Evolutionary conservation across 2,329 filamentous ascomycete species (phyloP).

Genomic region (Fusarium sororula): DNA sequence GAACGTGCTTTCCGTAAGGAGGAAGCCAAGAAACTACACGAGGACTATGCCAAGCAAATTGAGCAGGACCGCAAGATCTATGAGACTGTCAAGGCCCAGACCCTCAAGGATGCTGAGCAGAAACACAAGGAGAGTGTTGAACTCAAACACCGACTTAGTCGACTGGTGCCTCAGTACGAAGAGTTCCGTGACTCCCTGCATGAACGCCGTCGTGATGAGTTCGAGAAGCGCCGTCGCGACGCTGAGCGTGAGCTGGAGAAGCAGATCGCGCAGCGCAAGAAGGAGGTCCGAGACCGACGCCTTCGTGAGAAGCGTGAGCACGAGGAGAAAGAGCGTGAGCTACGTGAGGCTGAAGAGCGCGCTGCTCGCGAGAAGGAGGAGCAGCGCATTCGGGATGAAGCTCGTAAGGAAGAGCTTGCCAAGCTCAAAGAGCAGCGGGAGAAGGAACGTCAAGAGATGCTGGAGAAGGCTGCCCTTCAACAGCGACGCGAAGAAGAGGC

Average conservation of each 20-base stretch:
- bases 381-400: conserved; percentile 80
- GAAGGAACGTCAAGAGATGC: conserved; percentile 72
- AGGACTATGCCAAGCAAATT: conserved; percentile 86
- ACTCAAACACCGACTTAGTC: conserved; percentile 89
- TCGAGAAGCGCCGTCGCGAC: conserved; percentile 90
- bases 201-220: conserved; percentile 90
- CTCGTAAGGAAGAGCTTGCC: conserved; percentile 75
- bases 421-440: conserved; percentile 73
- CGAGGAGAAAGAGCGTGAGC: conserved; percentile 82
- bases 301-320: conserved; percentile 84
- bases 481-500: conserved; percentile 89
- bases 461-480: conserved; percentile 74
- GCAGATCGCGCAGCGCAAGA: conserved; percentile 87
- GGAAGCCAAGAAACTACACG: conserved; percentile 88
- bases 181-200: conserved; percentile 83
- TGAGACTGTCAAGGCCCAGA: conserved; percentile 80
- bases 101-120: conserved; percentile 79
- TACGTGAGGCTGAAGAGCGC: conserved; percentile 87
- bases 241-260: conserved; percentile 93
- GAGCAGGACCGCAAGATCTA: conserved; percentile 82
- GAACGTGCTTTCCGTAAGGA: conserved; percentile 97
- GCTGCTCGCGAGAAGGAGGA: conserved; percentile 85
- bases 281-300: conserved; percentile 85
- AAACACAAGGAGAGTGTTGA: conserved; percentile 94
- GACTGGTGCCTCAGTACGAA: conserved; percentile 87